Base-by-base conservation (phyloP, 2,329 filamentous ascomycete genomes). In the Fusarium pseudograminearum region DNA sequence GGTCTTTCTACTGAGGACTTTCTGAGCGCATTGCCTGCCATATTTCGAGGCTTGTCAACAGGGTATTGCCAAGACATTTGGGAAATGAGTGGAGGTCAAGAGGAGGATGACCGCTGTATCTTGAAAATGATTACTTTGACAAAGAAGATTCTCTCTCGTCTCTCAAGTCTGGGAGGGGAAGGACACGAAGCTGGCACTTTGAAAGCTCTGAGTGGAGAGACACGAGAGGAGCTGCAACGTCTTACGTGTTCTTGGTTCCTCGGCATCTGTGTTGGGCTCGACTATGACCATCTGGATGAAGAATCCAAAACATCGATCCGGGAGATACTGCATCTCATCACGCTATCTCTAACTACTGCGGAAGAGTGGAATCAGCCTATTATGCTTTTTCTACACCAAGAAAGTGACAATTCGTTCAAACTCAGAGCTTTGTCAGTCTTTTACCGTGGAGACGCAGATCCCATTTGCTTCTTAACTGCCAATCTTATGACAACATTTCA, bases 281-380 rank as follows among this genome's bases (percentile, higher is more conserved):
- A 22, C 4, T 8, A 11, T 7, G 14, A 24, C 14, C 20, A 2
- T 6, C 7, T 40, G 4, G n/a, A 22, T 4, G 10, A 22, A 20
- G 12, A 22, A 7, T 14, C 9, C 38, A 41, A 28, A 18, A 28
- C 16, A 9, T 36, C 22, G 18, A 3, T 24, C 4, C 14, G 2
- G 6, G 18, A 28, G 2, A 20, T 36, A 16, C 4, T 55, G 1
- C 18, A 26, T 11, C 41, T 55, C 11, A 22, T 55, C 7, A 2
- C 14, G 1, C 0, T 14, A 2, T 42, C 31, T 7, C 8, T 55
- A 3, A 15, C 22, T 9, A 4, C 5, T 7, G 3, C 5, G 6
- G 4, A 46, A 22, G 52, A 47, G 15, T 55, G 52, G 52, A 6
- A 38, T 2, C 40, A 28, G 11, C 26, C 18, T 0, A 5, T 46